Conservation (phyloP, 2,329 filamentous ascomycete genomes). For the Neonectria sp. region DNA sequence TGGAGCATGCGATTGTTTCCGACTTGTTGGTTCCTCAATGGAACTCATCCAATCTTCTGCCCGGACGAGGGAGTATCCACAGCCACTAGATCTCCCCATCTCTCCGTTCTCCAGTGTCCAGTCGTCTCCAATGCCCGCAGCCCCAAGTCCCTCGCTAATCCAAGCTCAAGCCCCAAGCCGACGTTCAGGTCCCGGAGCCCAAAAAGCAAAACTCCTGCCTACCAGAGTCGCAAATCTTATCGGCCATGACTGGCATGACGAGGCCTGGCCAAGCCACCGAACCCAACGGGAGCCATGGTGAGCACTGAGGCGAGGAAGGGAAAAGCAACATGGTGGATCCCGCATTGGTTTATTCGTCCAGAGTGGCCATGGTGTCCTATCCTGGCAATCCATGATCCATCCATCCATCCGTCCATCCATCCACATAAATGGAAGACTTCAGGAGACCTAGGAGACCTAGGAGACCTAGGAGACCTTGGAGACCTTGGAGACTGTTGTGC, state of each 20-base stretch:
- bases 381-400: slow-evolving; percentile 27
- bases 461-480: not conserved
- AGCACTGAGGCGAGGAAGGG: slow-evolving; percentile 28
- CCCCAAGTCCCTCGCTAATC: slow-evolving; percentile 2
- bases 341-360: not conserved
- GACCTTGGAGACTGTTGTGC: not conserved
- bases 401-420: slow-evolving; percentile 28
- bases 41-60: slow-evolving; percentile 26
- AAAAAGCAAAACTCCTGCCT: slow-evolving; percentile 31
- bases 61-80: slow-evolving; percentile 13
- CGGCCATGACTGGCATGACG: slow-evolving; percentile 29
- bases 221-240: slow-evolving; percentile 44
- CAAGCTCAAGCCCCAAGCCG: slow-evolving; percentile 11
- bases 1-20: slow-evolving; percentile 30
- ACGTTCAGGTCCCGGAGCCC: slow-evolving; percentile 20
- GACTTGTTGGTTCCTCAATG: slow-evolving; percentile 34
- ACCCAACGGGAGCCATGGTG: slow-evolving; percentile 38
- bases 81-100: slow-evolving; percentile 24
- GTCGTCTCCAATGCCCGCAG: not conserved
- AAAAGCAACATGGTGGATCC: slow-evolving; percentile 32
- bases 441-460: not conserved
- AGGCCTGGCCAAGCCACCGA: slow-evolving; percentile 43
- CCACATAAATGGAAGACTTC: not conserved
- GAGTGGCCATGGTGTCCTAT: slow-evolving; percentile 31
- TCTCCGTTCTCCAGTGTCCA: not conserved